Evolutionary conservation across 129 eudicot genomes (phyloP), one percentile per base, ranked within the genome.

Genomic region (Apium graveolens): DNA sequence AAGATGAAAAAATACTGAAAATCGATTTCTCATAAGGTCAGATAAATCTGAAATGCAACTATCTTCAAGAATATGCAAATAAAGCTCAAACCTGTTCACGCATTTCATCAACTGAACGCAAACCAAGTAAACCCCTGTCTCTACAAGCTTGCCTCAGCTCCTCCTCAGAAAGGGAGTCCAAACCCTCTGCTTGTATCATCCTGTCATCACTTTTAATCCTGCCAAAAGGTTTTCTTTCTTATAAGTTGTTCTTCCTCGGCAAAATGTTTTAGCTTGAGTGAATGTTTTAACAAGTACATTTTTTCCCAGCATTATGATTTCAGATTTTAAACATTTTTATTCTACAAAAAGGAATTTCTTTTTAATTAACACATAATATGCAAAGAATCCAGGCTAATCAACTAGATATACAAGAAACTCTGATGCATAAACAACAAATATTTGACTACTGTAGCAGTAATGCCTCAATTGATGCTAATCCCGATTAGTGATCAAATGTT

Each of bases 131-230:
- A 81, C 93, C 93, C 57, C 93, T 78, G 62, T 89, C 93, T 66
- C 90, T 81, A 84, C 93, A 89, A 26, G 84, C 93, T 86, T 89
- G 84, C 81, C 87, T 84, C 41, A 89, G 89, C 85, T 89, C 93
- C 21, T 77, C 85, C 80, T 89, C 93, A 63, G 88, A 80, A 62
- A 89, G 90, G 38, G 93, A 81, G 20, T 89, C 89, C 69, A 89
- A 78, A 66, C 90, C 90, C 72, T 89, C 93, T 31, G 86, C 90
- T 80, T 82, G 82, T 70, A 89, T 89, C 88, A 89, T 82, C 78
- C 80, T 86, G 81, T 89, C 93, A 81, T 89, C 93, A 32, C 82
- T 78, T 79, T 89, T 89, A 73, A 89, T 86, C 85, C 93, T 89
- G 78, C 45, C 38, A 65, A 21, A 81, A 70, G n/a, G 24, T 8